phyloP scores from a whole-genome alignment of 2,329 filamentous ascomycete species.

The Penicillium sumatraense region DNA sequence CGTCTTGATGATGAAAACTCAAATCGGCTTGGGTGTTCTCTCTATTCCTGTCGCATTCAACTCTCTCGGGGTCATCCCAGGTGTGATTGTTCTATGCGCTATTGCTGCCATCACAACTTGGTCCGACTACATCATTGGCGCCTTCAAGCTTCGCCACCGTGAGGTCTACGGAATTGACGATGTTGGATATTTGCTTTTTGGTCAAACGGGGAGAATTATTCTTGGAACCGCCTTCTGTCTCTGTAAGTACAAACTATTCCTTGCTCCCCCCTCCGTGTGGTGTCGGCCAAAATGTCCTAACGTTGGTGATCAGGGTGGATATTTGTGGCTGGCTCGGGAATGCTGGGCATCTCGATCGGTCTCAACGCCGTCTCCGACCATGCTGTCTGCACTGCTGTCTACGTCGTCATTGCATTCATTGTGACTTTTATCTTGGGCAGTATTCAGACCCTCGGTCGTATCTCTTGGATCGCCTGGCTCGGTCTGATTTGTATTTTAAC shows the following conservation, averaged over 20 bases:
- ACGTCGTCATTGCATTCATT: conserved; percentile 19
- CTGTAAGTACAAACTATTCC: conserved; percentile 12
- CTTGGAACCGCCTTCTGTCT: conserved; percentile 19
- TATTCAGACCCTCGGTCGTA: conserved; percentile 21
- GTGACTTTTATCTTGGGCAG: conserved; percentile 16
- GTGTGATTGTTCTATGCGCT: conserved; percentile 49
- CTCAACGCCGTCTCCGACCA: conserved; percentile 22
- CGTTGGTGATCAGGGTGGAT: conserved; percentile 17
- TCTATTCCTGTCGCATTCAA: conserved; percentile 54
- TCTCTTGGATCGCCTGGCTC: conserved; percentile 26
- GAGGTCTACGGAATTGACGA: conserved; percentile 64
- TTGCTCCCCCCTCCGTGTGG: too few relatives aligned
- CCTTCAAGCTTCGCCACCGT: conserved; percentile 59
- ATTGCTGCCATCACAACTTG: conserved; percentile 54
- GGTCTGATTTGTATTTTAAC: conserved; percentile 22
- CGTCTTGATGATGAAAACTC: conserved; percentile 53
- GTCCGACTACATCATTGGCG: conserved; percentile 53
- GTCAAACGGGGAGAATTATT: conserved; percentile 12
- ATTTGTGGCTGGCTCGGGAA: conserved; percentile 24
- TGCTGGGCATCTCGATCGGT: conserved; percentile 24
- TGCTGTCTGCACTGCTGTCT: conserved; percentile 22
- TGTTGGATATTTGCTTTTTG: conserved; percentile 46
- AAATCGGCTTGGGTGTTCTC: conserved; percentile 55
- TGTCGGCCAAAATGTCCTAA: neutral
- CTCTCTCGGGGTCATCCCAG: conserved; percentile 53